Conservation (phyloP, 2,329 filamentous ascomycete species). For the Trichoderma sp. region DNA sequence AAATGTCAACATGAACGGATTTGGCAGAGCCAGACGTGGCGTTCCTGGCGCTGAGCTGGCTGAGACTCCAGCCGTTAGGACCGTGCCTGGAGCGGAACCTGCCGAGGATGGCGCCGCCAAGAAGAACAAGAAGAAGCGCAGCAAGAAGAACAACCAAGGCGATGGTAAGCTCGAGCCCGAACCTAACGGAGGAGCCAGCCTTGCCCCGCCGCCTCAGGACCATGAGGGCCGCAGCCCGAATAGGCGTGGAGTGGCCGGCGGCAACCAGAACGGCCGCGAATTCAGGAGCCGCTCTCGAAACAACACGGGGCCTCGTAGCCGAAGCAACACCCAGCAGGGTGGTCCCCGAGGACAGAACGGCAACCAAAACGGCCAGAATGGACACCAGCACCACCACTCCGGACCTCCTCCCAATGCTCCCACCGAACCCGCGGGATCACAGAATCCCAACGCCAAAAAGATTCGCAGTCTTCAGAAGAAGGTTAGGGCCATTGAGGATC, state of each 20-base stretch:
- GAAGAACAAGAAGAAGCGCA: constrained; percentile 99
- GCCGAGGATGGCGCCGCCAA: constrained; percentile 80
- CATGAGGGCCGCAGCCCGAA: constrained; percentile 67
- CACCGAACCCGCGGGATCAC: constrained; percentile 44
- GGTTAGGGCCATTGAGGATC: constrained; percentile 93
- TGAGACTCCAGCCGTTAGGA: constrained; percentile 69
- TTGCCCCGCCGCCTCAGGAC: constrained; percentile 52
- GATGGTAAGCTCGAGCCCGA: constrained; percentile 61
- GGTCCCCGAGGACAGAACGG: constrained; percentile 38
- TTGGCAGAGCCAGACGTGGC: constrained; percentile 72
- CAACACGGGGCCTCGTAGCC: constrained; percentile 56
- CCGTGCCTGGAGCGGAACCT: constrained; percentile 65
- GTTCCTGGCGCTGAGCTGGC: constrained; percentile 85
- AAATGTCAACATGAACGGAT: constrained; percentile 75
- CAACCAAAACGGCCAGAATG: constrained; percentile 26
- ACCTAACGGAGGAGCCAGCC: constrained; percentile 51
- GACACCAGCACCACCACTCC: constrained; percentile 7
- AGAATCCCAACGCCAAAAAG: constrained; percentile 88
- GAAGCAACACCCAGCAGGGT: constrained; percentile 55
- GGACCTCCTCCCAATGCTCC: constrained; percentile 26
- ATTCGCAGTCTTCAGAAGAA: constrained; percentile 93
- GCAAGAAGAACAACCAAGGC: constrained; percentile 83
- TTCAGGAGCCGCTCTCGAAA: constrained; percentile 62
- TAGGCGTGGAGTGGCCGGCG: constrained; percentile 55
- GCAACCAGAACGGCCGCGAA: constrained; percentile 45